phyloP scores from a whole-genome alignment of 306 rosid species.

The Ceratonia siliqua region DNA sequence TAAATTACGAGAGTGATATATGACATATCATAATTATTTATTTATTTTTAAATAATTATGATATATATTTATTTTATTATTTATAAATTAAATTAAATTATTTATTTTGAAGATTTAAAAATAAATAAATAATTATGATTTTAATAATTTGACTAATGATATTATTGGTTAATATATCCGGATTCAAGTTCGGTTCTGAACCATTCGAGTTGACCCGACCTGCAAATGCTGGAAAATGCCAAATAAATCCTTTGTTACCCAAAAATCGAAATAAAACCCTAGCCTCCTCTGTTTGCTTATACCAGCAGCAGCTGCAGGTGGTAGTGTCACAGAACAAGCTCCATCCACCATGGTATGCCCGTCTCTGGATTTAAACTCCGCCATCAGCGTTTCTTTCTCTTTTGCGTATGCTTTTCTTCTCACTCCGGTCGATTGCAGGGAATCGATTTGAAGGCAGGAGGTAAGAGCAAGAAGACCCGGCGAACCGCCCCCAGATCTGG shows the following conservation, averaged over 20 bases:
- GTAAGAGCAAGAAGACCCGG: conserved; percentile 76
- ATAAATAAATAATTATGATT: too few species aligned
- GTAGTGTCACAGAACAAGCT: conserved; percentile 16
- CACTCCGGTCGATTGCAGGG: conserved; percentile 45
- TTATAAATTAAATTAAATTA: too few species aligned
- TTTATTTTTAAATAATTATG: too few species aligned
- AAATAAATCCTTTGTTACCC: conserved; percentile 16
- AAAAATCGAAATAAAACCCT: conserved; percentile 46
- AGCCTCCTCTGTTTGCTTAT: background rate
- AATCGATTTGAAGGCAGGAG: conserved; percentile 83
- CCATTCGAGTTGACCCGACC: conserved; percentile 4
- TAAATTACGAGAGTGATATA: too few species aligned
- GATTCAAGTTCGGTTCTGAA: too few species aligned
- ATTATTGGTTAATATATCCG: too few species aligned
- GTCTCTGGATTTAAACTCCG: background rate
- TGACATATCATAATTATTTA: too few species aligned
- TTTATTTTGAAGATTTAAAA: too few species aligned
- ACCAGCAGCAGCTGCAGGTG: background rate
- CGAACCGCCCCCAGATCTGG: conserved; percentile 70
- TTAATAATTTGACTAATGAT: too few species aligned
- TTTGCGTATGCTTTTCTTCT: background rate
- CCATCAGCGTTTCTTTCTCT: background rate
- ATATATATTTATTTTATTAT: too few species aligned
- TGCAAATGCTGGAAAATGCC: background rate
- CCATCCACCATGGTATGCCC: conserved; percentile 47